Percentiles rank a stretch among this genome's conserved stretches.
Conservation (phyloP, 768 basidiomycete species). For the Naganishia onofrii region DNA sequence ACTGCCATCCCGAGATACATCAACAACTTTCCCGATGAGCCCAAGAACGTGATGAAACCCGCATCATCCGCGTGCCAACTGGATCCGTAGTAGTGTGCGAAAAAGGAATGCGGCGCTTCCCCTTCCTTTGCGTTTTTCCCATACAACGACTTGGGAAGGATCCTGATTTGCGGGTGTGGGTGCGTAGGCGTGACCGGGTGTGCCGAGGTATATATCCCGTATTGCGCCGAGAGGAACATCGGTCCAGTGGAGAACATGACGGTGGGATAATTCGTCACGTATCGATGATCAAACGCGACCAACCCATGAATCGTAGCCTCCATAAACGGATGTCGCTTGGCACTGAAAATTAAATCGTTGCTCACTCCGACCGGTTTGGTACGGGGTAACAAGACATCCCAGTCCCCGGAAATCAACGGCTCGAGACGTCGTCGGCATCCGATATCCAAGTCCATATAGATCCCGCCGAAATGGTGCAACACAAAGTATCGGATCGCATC, state of each 20-base stretch:
- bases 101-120: constrained; percentile 87
- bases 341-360: constrained; percentile 93
- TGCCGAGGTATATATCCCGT: constrained; percentile 67
- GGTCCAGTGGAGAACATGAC: constrained; percentile 99
- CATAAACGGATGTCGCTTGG: constrained; percentile 81
- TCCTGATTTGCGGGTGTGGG: constrained; percentile 72
- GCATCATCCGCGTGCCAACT: constrained; percentile 99
- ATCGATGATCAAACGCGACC: constrained; percentile 84
- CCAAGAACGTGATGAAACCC: constrained; percentile 91
- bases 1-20: constrained; percentile 80
- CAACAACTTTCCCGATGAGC: constrained; percentile 76
- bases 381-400: constrained; percentile 77
- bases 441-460: constrained; percentile 95
- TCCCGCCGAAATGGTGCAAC: constrained; percentile 87
- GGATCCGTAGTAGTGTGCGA: constrained; percentile 95
- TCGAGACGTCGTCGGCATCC: constrained; percentile 85
- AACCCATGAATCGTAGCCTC: constrained; percentile 90
- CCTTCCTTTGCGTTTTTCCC: constrained; percentile 86
- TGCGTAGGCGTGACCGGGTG: constrained; percentile 55
- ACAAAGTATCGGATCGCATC: constrained; percentile 98
- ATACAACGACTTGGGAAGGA: constrained; percentile 94
- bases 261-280: constrained; percentile 95
- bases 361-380: constrained; percentile 96
- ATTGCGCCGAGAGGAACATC: constrained; percentile 96
- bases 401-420: constrained; percentile 74